Percentiles rank a stretch among this genome's conserved stretches.
Conservation (phyloP, 768 basidiomycete genomes). For the Mycena vitilis region DNA sequence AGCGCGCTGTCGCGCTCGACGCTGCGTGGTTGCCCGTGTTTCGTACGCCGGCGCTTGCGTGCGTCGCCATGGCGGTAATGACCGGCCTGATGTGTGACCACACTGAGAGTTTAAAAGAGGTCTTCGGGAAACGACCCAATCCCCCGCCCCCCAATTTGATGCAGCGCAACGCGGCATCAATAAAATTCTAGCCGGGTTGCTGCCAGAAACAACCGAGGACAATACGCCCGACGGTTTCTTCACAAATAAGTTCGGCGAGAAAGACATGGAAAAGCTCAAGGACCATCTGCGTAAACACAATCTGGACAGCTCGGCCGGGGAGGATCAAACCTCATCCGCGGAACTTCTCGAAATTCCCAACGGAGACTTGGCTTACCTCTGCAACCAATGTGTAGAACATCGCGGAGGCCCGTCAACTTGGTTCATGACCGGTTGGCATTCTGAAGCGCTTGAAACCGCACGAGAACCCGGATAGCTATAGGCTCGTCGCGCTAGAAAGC, state of each 20-base stretch:
- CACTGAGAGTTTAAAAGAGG: too few species aligned
- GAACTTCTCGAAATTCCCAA: conserved; percentile 1
- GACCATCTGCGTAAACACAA: neutral
- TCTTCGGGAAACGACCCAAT: too few species aligned
- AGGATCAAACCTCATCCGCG: neutral
- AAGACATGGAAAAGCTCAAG: neutral
- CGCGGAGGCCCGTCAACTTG: neutral
- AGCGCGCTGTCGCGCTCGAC: too few species aligned
- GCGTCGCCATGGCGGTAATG: too few species aligned
- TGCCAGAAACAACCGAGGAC: conserved; percentile 1
- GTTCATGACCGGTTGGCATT: conserved; percentile 1
- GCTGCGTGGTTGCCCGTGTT: too few species aligned
- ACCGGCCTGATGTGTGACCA: too few species aligned
- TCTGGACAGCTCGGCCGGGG: neutral
- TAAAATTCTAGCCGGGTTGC: neutral
- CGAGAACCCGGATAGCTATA: neutral
- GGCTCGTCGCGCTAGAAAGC: neutral
- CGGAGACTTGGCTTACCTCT: neutral
- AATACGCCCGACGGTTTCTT: conserved; percentile 4
- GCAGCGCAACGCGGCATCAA: neutral
- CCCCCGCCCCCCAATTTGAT: conserved; percentile 1
- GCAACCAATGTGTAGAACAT: neutral
- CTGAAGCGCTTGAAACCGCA: neutral
- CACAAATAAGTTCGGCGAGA: neutral
- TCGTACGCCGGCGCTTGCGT: too few species aligned